Evolutionary conservation across 306 rosid genomes (phyloP).

Genomic region (Cucumis cinereus): DNA sequence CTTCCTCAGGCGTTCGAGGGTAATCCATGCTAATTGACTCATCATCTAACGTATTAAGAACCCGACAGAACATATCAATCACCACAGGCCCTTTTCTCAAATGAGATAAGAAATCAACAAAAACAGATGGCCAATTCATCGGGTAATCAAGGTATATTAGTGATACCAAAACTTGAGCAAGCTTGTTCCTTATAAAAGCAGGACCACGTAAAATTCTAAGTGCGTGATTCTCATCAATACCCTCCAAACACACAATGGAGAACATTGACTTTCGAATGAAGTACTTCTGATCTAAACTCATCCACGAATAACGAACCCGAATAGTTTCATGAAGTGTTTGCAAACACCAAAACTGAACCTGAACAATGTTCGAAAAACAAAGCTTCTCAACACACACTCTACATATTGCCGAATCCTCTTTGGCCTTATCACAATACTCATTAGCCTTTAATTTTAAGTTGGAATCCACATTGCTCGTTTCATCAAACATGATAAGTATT

Average conservation of each 20-base stretch:
- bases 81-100: slow-evolving; percentile 59
- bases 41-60: slow-evolving; percentile 76
- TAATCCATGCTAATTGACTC: slow-evolving; percentile 78
- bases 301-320: slow-evolving; percentile 51
- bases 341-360: slow-evolving; percentile 90
- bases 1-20: slow-evolving; percentile 59
- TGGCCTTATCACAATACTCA: slow-evolving; percentile 48
- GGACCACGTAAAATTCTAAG: slow-evolving; percentile 63
- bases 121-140: slow-evolving; percentile 63
- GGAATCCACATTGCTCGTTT: slow-evolving; percentile 48
- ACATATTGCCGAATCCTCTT: slow-evolving; percentile 51
- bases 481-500: slow-evolving; percentile 71
- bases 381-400: slow-evolving; percentile 65
- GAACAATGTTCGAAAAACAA: slow-evolving; percentile 50
- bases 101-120: slow-evolving; percentile 65
- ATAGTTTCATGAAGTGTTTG: slow-evolving; percentile 76
- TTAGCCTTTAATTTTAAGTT: slow-evolving; percentile 58
- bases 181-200: slow-evolving; percentile 66
- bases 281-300: slow-evolving; percentile 57
- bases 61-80: slow-evolving; percentile 91
- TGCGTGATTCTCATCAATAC: slow-evolving; percentile 38
- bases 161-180: slow-evolving; percentile 75
- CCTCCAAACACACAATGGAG: slow-evolving; percentile 58
- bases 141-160: slow-evolving; percentile 79
- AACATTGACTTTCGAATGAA: slow-evolving; percentile 61